Conservation (phyloP, 192 early-diverging fungal species). For the Kappamyces sp. region DNA sequence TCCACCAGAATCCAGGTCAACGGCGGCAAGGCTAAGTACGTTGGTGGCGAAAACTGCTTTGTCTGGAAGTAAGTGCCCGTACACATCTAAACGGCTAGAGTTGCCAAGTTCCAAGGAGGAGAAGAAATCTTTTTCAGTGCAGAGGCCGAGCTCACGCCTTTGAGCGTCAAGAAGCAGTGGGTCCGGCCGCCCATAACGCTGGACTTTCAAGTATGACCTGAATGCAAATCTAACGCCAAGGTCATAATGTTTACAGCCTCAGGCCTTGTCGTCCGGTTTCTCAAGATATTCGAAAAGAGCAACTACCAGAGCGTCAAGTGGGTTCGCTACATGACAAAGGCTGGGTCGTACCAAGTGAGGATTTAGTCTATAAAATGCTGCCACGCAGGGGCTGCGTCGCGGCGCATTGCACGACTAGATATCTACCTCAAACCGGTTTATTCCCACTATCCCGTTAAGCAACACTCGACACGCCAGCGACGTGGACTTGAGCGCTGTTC, state of each 20-base stretch:
- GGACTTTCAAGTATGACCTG: constrained; percentile 68
- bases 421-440: too few relatives aligned
- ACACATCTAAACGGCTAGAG: constrained; percentile 39
- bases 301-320: constrained; percentile 97
- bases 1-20: constrained; percentile 73
- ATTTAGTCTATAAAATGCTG: constrained; percentile 1
- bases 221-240: constrained; percentile 28
- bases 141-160: constrained; percentile 74
- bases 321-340: constrained; percentile 98
- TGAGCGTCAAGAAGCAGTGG: constrained; percentile 84
- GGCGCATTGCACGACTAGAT: too few relatives aligned
- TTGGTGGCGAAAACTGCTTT: constrained; percentile 85
- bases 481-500: too few relatives aligned
- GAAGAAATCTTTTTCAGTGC: constrained; percentile 76
- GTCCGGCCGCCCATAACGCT: constrained; percentile 90
- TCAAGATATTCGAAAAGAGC: constrained; percentile 96
- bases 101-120: constrained; percentile 85
- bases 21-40: constrained; percentile 89
- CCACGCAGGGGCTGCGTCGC: too few relatives aligned
- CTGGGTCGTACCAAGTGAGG: constrained; percentile 78
- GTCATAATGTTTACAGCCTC: constrained; percentile 97
- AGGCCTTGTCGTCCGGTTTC: constrained; percentile 89
- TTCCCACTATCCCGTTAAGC: too few relatives aligned
- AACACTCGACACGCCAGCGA: too few relatives aligned
- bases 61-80: constrained; percentile 61